Conservation (phyloP, 768 basidiomycete species). For the Tubosaeta sp. region DNA sequence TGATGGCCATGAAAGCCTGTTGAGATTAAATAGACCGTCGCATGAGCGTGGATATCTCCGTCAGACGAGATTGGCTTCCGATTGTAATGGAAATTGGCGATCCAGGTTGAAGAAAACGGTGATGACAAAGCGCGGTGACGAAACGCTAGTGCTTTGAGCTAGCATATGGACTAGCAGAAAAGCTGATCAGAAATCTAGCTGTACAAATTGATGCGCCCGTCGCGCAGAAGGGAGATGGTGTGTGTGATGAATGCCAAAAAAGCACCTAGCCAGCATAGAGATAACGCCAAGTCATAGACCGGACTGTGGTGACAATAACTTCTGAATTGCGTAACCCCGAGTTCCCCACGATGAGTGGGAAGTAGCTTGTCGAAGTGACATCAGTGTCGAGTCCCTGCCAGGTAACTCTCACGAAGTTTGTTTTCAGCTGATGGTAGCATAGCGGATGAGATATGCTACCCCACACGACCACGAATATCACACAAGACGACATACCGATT, state of each 20-base stretch:
- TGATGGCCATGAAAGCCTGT: neutral
- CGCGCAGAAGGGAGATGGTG: neutral
- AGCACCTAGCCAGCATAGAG: no score
- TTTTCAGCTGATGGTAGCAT: neutral
- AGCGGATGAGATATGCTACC: neutral
- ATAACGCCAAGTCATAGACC: no score
- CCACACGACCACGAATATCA: no score
- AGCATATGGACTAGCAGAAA: neutral
- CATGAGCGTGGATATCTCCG: neutral
- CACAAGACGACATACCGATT: neutral
- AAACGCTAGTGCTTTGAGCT: neutral
- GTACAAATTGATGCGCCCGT: neutral
- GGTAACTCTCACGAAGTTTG: neutral
- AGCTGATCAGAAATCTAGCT: neutral
- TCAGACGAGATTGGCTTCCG: neutral
- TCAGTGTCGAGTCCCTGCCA: neutral
- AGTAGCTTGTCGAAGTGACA: neutral
- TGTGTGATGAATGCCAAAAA: neutral
- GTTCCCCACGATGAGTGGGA: neutral
- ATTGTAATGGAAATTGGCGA: neutral
- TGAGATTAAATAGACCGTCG: neutral
- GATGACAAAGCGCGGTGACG: neutral
- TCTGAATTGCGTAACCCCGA: neutral
- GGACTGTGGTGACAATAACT: no score
- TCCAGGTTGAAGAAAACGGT: neutral